Evolutionary conservation across 257 asterid species (phyloP).

Genomic region (Euphrasia confusa): DNA sequence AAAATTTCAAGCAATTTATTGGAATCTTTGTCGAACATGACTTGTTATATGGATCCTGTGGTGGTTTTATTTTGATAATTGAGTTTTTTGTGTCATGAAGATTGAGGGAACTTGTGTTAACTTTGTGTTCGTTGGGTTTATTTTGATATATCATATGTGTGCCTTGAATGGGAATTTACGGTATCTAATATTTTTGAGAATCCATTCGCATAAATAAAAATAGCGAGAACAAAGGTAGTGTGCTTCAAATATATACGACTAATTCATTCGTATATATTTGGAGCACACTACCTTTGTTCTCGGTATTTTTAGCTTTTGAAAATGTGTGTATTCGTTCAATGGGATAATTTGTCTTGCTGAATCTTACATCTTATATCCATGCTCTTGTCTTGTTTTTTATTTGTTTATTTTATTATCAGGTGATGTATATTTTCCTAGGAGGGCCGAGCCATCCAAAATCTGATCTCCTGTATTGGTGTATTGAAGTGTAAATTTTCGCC

Average conservation of each 20-base stretch:
- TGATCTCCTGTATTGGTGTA: conserved; percentile 24
- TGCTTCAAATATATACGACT: too few relatives aligned
- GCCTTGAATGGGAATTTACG: too few relatives aligned
- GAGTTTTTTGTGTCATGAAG: background rate
- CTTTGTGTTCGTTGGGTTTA: background rate
- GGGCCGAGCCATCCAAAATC: conserved; percentile 11
- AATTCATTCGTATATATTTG: background rate
- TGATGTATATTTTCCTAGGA: conserved; percentile 29
- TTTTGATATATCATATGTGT: background rate
- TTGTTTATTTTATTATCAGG: conserved; percentile 27
- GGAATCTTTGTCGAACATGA: conserved; percentile 5
- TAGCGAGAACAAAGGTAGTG: too few relatives aligned
- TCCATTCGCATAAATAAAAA: too few relatives aligned
- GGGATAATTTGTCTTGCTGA: background rate
- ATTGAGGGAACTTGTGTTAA: background rate
- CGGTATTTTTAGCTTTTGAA: background rate
- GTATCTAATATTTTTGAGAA: background rate
- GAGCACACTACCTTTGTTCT: background rate
- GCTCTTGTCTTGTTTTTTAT: background rate
- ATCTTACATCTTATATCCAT: background rate
- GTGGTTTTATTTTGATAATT: background rate
- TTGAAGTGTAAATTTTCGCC: conserved; percentile 34
- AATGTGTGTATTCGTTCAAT: background rate
- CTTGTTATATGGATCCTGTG: background rate
- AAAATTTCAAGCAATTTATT: background rate